These are phyloP conservation scores for barrel medic (Medicago truncatula) DNA, from an alignment of 306 rosid species.

Conservation along the genomic window DNA sequence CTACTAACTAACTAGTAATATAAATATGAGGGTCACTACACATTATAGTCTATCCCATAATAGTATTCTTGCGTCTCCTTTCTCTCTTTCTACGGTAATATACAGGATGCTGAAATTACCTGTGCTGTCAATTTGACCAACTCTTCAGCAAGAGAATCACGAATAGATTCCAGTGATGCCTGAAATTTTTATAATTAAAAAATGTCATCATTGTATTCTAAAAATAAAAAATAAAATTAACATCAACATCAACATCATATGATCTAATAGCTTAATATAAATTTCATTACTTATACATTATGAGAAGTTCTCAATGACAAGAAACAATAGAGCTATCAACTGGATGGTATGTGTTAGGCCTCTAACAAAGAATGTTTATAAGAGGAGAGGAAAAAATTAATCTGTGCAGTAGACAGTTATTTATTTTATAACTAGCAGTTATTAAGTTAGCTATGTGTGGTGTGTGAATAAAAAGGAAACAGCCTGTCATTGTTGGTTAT, in stretches of 20 bases:
- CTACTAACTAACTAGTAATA: neutral
- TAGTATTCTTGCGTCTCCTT: neutral
- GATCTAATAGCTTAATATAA: slow-evolving; percentile 34
- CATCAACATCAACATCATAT: neutral
- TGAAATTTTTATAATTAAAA: slow-evolving; percentile 45
- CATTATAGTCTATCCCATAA: neutral
- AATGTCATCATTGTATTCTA: slow-evolving; percentile 21
- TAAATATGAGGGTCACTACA: slow-evolving; percentile 10
- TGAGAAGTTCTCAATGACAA: slow-evolving; percentile 12
- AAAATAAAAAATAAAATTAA: slow-evolving; percentile 16
- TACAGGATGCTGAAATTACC: slow-evolving; percentile 52
- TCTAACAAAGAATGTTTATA: too few species aligned
- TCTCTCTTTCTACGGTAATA: neutral
- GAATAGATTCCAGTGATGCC: slow-evolving; percentile 95
- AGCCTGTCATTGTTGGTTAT: too few species aligned
- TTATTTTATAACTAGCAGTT: too few species aligned
- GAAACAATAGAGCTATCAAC: slow-evolving; percentile 25
- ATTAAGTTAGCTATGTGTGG: too few species aligned
- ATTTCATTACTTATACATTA: slow-evolving; percentile 11
- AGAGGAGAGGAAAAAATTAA: too few species aligned
- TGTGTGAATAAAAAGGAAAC: too few species aligned
- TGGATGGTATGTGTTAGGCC: slow-evolving; percentile 11
- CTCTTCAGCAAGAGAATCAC: slow-evolving; percentile 98
- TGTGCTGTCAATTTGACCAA: slow-evolving; percentile 92
- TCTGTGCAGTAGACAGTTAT: too few species aligned